Evolutionary conservation across 495 filamentous ascomycete genomes (phyloP).

Genomic region (Podospora appendiculata): DNA sequence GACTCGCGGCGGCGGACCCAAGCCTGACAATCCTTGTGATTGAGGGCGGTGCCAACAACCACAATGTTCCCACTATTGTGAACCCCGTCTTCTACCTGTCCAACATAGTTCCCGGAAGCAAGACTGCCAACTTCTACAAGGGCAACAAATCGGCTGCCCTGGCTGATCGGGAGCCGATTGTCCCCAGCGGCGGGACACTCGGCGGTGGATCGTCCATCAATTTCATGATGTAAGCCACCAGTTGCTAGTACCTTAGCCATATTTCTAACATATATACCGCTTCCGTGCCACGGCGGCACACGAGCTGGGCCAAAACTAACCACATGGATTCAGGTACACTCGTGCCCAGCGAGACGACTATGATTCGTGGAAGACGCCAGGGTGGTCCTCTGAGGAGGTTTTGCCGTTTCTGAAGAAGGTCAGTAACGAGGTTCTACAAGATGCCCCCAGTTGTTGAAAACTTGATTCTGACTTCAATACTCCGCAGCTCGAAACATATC

Average conservation of each 20-base stretch:
- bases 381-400: constrained; percentile 46
- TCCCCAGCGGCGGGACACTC: constrained; percentile 46
- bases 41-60: constrained; percentile 42
- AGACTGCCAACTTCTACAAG: constrained; percentile 30
- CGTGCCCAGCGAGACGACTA: constrained; percentile 38
- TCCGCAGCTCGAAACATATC: constrained; percentile 40
- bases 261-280: background rate
- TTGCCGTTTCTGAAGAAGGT: constrained; percentile 48
- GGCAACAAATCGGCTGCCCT: constrained; percentile 29
- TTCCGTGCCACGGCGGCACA: too few relatives aligned
- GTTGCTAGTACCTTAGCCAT: too few relatives aligned
- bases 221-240: constrained; percentile 38
- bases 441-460: background rate
- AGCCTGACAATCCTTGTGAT: constrained; percentile 44
- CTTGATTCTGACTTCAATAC: too few relatives aligned
- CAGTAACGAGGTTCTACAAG: background rate
- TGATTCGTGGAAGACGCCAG: constrained; percentile 46
- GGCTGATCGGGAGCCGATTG: constrained; percentile 38
- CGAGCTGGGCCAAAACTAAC: background rate
- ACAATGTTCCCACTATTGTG: constrained; percentile 32
- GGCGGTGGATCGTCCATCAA: constrained; percentile 57
- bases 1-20: constrained; percentile 43
- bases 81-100: constrained; percentile 31
- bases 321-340: constrained; percentile 8
- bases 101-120: constrained; percentile 24